These are phyloP conservation scores for Calendula officinalis DNA, from an alignment of 129 eudicot species.

Conservation along the genomic window DNA sequence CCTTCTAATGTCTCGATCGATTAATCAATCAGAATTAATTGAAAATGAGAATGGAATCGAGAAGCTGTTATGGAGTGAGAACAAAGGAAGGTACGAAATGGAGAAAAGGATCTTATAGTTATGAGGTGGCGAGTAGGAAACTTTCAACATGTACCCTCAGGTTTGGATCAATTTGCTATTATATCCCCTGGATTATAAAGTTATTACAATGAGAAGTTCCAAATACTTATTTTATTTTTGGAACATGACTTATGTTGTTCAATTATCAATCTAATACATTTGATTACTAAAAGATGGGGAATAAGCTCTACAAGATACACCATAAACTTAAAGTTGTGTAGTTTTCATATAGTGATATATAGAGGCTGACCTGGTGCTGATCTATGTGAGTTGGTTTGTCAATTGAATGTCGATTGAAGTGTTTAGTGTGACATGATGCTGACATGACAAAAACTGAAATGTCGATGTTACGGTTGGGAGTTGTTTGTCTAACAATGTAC, in stretches of 20 bases:
- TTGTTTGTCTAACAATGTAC: too few species aligned
- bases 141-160: not conserved
- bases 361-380: too few species aligned
- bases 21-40: slow-evolving; percentile 2
- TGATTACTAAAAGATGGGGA: not conserved
- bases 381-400: too few species aligned
- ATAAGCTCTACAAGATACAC: not conserved
- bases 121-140: not conserved
- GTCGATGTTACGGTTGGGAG: too few species aligned
- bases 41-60: not conserved
- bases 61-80: slow-evolving; percentile 24
- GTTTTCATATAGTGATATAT: too few species aligned
- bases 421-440: too few species aligned
- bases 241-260: too few species aligned
- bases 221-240: not conserved
- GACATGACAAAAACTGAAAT: too few species aligned
- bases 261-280: not conserved
- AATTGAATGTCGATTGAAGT: too few species aligned
- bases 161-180: not conserved
- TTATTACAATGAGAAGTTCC: slow-evolving; percentile 6
- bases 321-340: not conserved
- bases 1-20: not conserved
- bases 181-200: not conserved
- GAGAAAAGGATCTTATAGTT: slow-evolving; percentile 7
- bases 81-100: slow-evolving; percentile 26